Evolutionary conservation across 2,329 filamentous ascomycete species (phyloP).

Genomic region (Diplodia intermedia): DNA sequence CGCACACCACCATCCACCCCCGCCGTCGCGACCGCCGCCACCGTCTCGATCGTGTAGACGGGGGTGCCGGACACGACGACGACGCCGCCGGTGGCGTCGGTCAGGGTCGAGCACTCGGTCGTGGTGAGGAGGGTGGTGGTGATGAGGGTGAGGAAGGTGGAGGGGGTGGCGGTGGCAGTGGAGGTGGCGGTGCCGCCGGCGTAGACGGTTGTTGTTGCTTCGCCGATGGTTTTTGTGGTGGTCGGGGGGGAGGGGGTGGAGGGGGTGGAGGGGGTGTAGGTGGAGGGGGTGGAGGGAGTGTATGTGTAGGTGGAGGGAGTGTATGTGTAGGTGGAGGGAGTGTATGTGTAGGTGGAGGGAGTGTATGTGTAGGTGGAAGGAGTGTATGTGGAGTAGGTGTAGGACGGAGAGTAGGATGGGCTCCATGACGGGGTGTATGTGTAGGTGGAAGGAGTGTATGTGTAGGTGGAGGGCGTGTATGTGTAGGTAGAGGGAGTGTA

Average conservation of each 20-base stretch:
- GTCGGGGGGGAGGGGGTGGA: too few species aligned
- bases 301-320: not conserved
- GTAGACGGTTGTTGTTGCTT: not conserved
- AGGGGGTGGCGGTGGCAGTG: not conserved
- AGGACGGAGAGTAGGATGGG: too few species aligned
- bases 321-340: too few species aligned
- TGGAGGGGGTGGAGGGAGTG: not conserved
- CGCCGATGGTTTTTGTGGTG: not conserved
- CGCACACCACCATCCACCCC: not conserved
- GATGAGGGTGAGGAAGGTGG: slow-evolving; percentile 1
- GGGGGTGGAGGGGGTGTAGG: too few species aligned
- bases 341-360: too few species aligned
- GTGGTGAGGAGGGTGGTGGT: not conserved
- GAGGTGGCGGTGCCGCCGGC: not conserved
- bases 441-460: not conserved
- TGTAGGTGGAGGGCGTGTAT: not conserved
- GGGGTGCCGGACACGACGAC: not conserved
- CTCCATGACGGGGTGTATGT: not conserved
- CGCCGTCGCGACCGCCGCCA: not conserved
- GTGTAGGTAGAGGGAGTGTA: not conserved
- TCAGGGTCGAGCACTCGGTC: not conserved
- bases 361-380: too few species aligned
- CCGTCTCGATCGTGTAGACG: not conserved
- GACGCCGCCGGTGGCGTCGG: not conserved
- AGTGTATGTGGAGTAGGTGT: too few species aligned